phyloP scores from a whole-genome alignment of 139 green algal species.

The Diplosphaera chodatii region DNA sequence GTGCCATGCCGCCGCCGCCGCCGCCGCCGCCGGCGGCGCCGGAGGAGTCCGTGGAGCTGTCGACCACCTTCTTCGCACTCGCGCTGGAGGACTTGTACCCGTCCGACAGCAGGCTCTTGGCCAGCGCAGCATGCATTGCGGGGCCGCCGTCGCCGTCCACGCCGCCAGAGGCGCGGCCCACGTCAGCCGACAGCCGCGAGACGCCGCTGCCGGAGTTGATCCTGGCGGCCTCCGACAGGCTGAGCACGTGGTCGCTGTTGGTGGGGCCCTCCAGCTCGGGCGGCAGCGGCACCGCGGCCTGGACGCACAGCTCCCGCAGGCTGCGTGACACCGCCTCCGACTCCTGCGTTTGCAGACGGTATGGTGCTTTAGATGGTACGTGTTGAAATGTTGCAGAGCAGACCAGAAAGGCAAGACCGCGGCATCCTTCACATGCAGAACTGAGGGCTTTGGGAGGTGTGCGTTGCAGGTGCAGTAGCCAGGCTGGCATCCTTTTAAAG shows the following conservation, averaged over 20 bases:
- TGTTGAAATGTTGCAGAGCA: too few species aligned
- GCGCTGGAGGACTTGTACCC: not conserved
- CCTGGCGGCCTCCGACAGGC: not conserved
- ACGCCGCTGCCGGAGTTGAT: not conserved
- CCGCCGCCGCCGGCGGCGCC: too few species aligned
- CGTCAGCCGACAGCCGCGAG: not conserved
- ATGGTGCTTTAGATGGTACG: too few species aligned
- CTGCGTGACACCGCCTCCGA: slow-evolving; percentile 7
- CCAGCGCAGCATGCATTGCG: not conserved
- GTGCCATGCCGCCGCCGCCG: not conserved
- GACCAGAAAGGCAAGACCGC: too few species aligned
- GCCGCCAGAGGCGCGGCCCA: not conserved
- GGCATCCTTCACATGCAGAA: too few species aligned
- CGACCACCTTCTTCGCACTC: not conserved
- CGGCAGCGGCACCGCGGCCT: slow-evolving; percentile 2
- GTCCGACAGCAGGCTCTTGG: not conserved
- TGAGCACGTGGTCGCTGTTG: not conserved
- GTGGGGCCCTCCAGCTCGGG: slow-evolving; percentile 7
- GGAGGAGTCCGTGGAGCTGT: not conserved
- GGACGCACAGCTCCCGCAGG: slow-evolving; percentile 14
- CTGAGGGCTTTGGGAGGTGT: too few species aligned
- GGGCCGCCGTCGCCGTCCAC: not conserved
- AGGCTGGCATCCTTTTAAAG: not conserved
- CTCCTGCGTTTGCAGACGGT: too few species aligned
- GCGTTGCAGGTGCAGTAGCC: too few species aligned